Evolutionary conservation across 305 asterid species (phyloP).

Genomic region (Fraxinus paxiana): DNA sequence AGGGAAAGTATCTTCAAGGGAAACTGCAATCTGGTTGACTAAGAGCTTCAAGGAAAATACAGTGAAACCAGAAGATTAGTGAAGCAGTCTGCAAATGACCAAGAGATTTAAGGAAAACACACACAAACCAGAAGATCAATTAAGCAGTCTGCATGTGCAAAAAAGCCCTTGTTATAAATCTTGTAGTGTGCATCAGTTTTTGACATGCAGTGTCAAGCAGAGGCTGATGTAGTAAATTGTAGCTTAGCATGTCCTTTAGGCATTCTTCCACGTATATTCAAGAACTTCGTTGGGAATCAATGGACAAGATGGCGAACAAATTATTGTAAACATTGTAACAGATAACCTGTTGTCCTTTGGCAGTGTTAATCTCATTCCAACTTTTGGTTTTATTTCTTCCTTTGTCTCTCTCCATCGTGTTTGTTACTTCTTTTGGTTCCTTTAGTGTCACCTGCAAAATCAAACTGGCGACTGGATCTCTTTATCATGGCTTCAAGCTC

Average conservation of each 20-base stretch:
- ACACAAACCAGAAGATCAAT: slow-evolving; percentile 4
- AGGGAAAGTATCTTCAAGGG: slow-evolving; percentile 85
- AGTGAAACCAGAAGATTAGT: slow-evolving; percentile 44
- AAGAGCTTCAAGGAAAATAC: slow-evolving; percentile 80
- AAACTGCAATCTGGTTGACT: slow-evolving; percentile 92
- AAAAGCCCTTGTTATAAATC: not conserved
- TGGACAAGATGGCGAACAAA: slow-evolving; percentile 25
- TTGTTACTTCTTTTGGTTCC: slow-evolving; percentile 22
- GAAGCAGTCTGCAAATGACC: slow-evolving; percentile 24
- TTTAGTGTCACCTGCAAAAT: slow-evolving; percentile 11
- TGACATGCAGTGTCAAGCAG: slow-evolving; percentile 31
- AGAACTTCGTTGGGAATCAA: slow-evolving; percentile 23
- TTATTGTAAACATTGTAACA: slow-evolving; percentile 23
- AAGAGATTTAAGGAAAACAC: not conserved
- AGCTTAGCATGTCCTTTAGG: slow-evolving; percentile 31
- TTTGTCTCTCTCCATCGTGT: slow-evolving; percentile 12
- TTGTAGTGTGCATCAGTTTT: slow-evolving; percentile 21
- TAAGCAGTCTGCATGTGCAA: not conserved
- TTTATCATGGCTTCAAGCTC: slow-evolving; percentile 17
- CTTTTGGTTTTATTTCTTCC: not conserved
- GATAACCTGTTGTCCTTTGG: slow-evolving; percentile 24
- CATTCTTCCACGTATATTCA: slow-evolving; percentile 28
- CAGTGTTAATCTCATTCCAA: not conserved
- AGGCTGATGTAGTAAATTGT: slow-evolving; percentile 27
- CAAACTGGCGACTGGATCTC: not conserved